Conservation (phyloP, 805 yeast species). For the fission yeast (Schizosaccharomyces pombe) region DNA sequence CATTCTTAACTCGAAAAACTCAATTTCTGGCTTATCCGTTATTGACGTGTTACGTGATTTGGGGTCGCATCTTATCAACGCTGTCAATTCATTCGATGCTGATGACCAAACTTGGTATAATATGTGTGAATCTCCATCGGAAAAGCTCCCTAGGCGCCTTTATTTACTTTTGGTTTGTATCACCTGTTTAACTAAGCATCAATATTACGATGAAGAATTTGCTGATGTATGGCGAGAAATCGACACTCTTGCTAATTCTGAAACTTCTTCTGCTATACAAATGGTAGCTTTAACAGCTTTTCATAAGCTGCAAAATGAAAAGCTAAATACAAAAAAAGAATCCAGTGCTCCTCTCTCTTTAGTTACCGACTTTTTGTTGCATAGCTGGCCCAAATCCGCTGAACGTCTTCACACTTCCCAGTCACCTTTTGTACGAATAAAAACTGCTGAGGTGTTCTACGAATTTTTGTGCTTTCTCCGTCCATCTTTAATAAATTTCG, state of each 20-base stretch:
- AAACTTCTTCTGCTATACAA: neutral
- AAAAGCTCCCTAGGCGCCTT: neutral
- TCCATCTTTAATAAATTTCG: neutral
- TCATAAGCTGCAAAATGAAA: neutral
- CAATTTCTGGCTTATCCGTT: neutral
- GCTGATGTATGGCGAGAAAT: neutral
- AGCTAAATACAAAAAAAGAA: neutral
- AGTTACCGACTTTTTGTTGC: neutral
- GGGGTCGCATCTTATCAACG: neutral
- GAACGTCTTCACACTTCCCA: neutral
- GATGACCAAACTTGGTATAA: neutral
- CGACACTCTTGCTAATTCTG: neutral
- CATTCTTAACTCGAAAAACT: neutral
- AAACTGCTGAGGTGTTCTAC: neutral
- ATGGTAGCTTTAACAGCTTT: neutral
- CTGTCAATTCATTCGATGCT: neutral
- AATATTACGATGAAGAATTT: neutral
- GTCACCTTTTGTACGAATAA: neutral
- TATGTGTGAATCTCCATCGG: neutral
- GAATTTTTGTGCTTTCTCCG: neutral
- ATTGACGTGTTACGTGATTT: neutral
- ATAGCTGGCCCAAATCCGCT: neutral
- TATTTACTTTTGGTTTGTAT: neutral
- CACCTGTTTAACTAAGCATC: neutral
- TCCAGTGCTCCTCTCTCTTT: neutral